phyloP scores from a whole-genome alignment of 768 basidiomycete genomes.

The Lenzites betulinus region DNA sequence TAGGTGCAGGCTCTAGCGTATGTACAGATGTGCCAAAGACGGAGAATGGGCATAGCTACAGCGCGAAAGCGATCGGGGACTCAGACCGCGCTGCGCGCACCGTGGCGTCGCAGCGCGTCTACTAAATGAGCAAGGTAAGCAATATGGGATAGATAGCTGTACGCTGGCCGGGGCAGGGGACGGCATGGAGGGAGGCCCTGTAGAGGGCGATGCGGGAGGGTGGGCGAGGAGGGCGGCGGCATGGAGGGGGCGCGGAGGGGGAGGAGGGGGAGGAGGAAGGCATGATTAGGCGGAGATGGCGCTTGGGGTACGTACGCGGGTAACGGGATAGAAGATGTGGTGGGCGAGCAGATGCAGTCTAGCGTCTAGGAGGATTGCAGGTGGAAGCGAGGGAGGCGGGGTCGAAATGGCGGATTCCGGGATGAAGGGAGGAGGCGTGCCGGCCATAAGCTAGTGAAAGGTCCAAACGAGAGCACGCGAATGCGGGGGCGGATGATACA shows the following conservation, averaged over 20 bases:
- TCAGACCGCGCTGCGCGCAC: neutral
- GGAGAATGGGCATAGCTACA: constrained; percentile 4
- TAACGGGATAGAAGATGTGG: neutral
- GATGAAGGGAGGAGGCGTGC: constrained; percentile 1
- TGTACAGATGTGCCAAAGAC: constrained; percentile 4
- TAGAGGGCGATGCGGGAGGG: neutral
- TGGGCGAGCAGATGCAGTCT: constrained; percentile 13
- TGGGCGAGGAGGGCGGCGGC: neutral
- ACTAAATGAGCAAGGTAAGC: neutral
- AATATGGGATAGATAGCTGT: neutral
- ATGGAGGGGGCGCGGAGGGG: neutral
- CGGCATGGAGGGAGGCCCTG: neutral
- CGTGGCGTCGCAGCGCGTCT: neutral
- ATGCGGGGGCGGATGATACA: constrained; percentile 1
- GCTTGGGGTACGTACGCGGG: constrained; percentile 7
- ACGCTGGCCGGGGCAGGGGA: neutral
- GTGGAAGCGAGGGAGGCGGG: neutral
- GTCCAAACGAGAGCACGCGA: neutral
- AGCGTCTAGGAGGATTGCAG: constrained; percentile 11
- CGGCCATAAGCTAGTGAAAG: constrained; percentile 12
- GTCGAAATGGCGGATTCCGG: too few species aligned
- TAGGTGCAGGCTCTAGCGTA: neutral
- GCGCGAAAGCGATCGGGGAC: constrained; percentile 1
- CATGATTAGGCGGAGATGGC: constrained; percentile 12
- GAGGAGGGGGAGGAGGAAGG: neutral